Base-by-base conservation (phyloP, 768 basidiomycete genomes). In the Amanita thiersii region DNA sequence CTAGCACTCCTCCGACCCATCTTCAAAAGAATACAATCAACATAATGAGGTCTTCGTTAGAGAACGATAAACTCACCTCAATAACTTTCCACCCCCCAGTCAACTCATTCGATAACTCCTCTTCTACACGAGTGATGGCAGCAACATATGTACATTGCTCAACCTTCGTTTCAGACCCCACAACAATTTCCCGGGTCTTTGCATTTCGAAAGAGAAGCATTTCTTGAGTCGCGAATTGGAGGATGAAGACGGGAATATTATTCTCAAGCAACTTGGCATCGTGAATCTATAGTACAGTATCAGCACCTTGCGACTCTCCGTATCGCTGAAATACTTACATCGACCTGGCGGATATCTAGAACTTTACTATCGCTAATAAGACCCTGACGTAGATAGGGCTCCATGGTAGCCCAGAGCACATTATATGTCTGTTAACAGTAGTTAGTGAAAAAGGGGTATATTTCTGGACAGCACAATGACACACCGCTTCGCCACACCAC, bases 41-140 rank as follows among this genome's bases (percentile, higher is more conserved):
- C 18, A 36, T 18, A 8, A 25, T 30, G 18, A 28, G 6, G 30
- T 2, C 15, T 15, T 25, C 9, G 25, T 15, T 37, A 23, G 10
- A 10, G 14, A 25, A 40, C 19, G 20, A 23, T 20, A 29, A 11
- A 64, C 76, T 38, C 56, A 92, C 91, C 81, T 98, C 94, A 19
- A 97, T 74, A 39, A 98, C 78, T 63, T 97, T 98, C 94, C 96
- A 99, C 9, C 96, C 96, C 31, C 89, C 92, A 0, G 96, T 99
- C 33, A 96, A 70, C 59, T 92, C 88, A 57, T 98, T 87, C 20
- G 79, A 80, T 47, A 97, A 65, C 56, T 97, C 90, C 52, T 84
- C 83, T 55, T 88, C 82, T 21, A 90, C 64, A 19, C 93, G 77
- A 12, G 93, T 97, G 46, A 99, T 62, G 1, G 89, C 92, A 18